Percentiles rank a stretch among this genome's conserved stretches.
These are phyloP conservation scores for Backusella morwellensis DNA, from an alignment of 192 early-diverging fungal genomes.

Conservation along the genomic window DNA sequence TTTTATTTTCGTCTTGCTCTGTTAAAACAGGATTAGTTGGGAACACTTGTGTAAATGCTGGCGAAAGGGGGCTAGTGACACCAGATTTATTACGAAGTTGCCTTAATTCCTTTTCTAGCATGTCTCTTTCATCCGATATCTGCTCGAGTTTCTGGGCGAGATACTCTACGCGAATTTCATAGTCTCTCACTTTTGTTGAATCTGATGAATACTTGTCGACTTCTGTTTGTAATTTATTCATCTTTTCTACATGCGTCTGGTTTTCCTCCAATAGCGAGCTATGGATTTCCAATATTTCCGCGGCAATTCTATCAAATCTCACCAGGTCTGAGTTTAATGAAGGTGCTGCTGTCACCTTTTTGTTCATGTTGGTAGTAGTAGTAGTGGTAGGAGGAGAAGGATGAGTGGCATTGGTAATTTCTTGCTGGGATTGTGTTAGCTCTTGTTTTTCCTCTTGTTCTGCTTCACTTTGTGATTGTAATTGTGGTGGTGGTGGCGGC, in stretches of 20 bases:
- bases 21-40: background rate
- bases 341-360: background rate
- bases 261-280: slow-evolving; percentile 1
- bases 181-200: slow-evolving; percentile 25
- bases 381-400: background rate
- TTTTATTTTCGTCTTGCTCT: slow-evolving; percentile 2
- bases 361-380: background rate
- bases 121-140: slow-evolving; percentile 24
- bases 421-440: background rate
- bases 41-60: slow-evolving; percentile 2
- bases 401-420: background rate
- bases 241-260: background rate
- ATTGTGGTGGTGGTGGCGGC: background rate
- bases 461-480: background rate
- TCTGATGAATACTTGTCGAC: slow-evolving; percentile 16
- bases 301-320: slow-evolving; percentile 8
- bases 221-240: slow-evolving; percentile 19
- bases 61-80: background rate
- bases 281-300: slow-evolving; percentile 13
- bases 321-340: background rate
- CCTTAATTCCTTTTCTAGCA: slow-evolving; percentile 19
- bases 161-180: slow-evolving; percentile 32
- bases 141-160: slow-evolving; percentile 31
- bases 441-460: background rate
- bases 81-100: background rate